phyloP scores from a whole-genome alignment of 2,329 filamentous ascomycete genomes.

The Xylariomycetidae sp. region DNA sequence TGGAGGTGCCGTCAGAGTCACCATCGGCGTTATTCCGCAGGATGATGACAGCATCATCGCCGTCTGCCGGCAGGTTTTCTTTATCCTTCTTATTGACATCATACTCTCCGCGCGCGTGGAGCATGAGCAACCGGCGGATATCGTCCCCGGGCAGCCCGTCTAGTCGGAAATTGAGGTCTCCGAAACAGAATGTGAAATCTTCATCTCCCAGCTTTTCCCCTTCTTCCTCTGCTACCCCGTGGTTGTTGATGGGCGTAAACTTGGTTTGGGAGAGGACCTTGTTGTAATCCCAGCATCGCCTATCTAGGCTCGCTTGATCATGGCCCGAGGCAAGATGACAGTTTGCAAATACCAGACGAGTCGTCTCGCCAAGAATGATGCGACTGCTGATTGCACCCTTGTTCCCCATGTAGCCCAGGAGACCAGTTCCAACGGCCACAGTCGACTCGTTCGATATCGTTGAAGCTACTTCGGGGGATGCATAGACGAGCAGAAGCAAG shows the following conservation, averaged over 20 bases:
- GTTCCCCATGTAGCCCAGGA: constrained; percentile 93
- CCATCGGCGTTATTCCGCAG: constrained; percentile 46
- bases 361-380: constrained; percentile 83
- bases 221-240: constrained; percentile 61
- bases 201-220: constrained; percentile 75
- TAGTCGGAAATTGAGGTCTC: constrained; percentile 90
- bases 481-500: constrained; percentile 78
- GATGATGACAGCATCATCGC: constrained; percentile 48
- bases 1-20: constrained; percentile 28
- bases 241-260: constrained; percentile 68
- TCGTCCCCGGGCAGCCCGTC: constrained; percentile 87
- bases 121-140: constrained; percentile 74
- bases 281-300: constrained; percentile 82
- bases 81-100: constrained; percentile 43
- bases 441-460: constrained; percentile 80
- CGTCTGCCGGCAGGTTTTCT: constrained; percentile 30
- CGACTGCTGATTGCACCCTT: constrained; percentile 85
- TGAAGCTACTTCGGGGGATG: constrained; percentile 68
- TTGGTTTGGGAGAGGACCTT: constrained; percentile 73
- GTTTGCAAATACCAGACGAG: constrained; percentile 84
- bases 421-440: constrained; percentile 77
- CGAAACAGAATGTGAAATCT: constrained; percentile 94
- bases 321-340: constrained; percentile 85
- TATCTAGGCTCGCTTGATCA: constrained; percentile 71
- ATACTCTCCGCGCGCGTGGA: constrained; percentile 79